Evolutionary conservation across 805 yeast genomes (phyloP).

Genomic region (Cephaloascus albidus): DNA sequence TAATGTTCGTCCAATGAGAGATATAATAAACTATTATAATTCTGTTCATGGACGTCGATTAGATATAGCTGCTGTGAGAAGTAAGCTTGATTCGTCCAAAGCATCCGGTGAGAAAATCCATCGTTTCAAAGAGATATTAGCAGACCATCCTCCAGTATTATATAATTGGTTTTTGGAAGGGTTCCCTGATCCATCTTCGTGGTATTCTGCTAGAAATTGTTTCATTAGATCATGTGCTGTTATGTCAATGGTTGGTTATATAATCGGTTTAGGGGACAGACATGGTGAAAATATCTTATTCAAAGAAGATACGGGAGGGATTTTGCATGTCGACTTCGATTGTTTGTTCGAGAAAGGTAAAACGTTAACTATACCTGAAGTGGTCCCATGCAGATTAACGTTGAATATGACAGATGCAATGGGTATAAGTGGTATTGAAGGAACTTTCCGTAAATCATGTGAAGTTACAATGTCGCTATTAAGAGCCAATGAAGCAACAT

Average conservation of each 20-base stretch:
- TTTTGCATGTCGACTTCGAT: conserved; percentile 93
- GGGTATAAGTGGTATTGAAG: conserved; percentile 86
- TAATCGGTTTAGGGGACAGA: conserved; percentile 91
- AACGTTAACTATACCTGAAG: conserved; percentile 71
- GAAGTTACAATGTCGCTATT: conserved; percentile 73
- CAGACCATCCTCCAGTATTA: conserved; percentile 56
- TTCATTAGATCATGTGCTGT: conserved; percentile 82
- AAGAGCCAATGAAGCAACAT: conserved; percentile 69
- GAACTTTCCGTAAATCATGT: conserved; percentile 75
- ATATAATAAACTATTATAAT: conserved; percentile 28
- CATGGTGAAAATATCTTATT: conserved; percentile 88
- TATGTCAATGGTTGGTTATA: conserved; percentile 95
- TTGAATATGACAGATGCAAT: conserved; percentile 83
- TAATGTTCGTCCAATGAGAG: conserved; percentile 62
- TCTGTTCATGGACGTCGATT: conserved; percentile 12
- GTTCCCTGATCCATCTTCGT: conserved; percentile 80
- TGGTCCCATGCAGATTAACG: conserved; percentile 90
- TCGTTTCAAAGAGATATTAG: conserved; percentile 20
- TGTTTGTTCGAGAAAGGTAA: conserved; percentile 87
- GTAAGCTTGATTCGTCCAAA: conserved; percentile 12
- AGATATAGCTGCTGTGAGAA: conserved; percentile 12
- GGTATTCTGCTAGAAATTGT: conserved; percentile 74
- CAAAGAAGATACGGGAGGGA: conserved; percentile 63
- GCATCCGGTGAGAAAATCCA: conserved; percentile 20
- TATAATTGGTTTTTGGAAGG: conserved; percentile 83